phyloP scores from a whole-genome alignment of 2,329 filamentous ascomycete species.

The Xylaria sp. region DNA sequence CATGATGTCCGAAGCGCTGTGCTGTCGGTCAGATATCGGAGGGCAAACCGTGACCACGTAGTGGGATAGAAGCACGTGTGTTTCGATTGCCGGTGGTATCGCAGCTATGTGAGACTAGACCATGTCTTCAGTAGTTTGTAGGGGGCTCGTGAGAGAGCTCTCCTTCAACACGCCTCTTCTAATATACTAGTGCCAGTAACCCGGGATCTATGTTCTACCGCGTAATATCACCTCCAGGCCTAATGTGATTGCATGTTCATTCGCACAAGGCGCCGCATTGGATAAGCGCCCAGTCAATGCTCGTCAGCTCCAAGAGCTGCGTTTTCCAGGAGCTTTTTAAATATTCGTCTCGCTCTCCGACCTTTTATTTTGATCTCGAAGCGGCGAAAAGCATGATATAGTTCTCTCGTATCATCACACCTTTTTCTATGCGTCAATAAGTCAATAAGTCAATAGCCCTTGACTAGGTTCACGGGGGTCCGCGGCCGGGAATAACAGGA shows the following conservation, averaged over 20 bases:
- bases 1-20: background rate
- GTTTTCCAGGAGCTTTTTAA: background rate
- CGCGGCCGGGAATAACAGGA: constrained; percentile 34
- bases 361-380: background rate
- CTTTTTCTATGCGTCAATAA: background rate
- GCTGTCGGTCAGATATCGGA: background rate
- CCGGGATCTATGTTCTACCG: background rate
- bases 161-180: background rate
- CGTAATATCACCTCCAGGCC: background rate
- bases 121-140: background rate
- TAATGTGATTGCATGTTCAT: background rate
- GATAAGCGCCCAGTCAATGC: background rate
- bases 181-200: background rate
- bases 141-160: background rate
- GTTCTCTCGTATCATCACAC: background rate
- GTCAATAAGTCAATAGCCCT: no score
- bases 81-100: background rate
- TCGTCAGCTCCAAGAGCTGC: background rate
- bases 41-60: background rate
- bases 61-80: background rate
- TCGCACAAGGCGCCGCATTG: background rate
- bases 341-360: background rate
- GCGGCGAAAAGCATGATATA: background rate
- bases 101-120: background rate
- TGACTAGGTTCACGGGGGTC: constrained; percentile 20